Evolutionary conservation across 805 yeast genomes (phyloP).

Genomic region (Starmerella kuoi): DNA sequence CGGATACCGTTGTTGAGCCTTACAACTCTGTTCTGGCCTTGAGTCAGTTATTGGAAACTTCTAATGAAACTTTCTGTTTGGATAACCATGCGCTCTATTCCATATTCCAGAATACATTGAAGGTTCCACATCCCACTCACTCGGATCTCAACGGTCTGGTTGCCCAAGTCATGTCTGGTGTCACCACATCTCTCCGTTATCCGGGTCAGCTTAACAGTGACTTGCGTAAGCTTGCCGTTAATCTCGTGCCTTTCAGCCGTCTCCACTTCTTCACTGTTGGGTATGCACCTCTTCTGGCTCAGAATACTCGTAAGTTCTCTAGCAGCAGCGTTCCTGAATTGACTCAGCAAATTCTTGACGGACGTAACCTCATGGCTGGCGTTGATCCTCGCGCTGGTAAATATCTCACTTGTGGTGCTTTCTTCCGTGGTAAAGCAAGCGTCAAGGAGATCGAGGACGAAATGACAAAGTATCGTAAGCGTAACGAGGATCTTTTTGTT

Average conservation of each 20-base stretch:
- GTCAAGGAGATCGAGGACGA: conserved; percentile 92
- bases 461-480: conserved; percentile 71
- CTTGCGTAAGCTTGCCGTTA: conserved; percentile 83
- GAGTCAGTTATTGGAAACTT: conserved; percentile 79
- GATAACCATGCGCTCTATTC: conserved; percentile 89
- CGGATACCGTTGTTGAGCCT: conserved; percentile 91
- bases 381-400: conserved; percentile 84
- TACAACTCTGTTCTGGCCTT: conserved; percentile 85
- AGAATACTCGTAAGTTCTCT: conserved; percentile 70
- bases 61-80: conserved; percentile 89
- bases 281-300: conserved; percentile 79
- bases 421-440: conserved; percentile 87
- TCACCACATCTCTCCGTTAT: conserved; percentile 83
- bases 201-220: conserved; percentile 94
- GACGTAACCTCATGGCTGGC: conserved; percentile 93
- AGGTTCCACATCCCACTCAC: conserved; percentile 66
- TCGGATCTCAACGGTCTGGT: conserved; percentile 70
- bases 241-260: conserved; percentile 90
- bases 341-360: conserved; percentile 86
- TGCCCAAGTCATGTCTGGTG: conserved; percentile 88
- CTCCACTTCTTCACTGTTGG: conserved; percentile 93
- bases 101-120: conserved; percentile 77
- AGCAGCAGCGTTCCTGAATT: conserved; percentile 79
- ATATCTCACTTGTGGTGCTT: conserved; percentile 84
- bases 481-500: conserved; percentile 72